Percentiles rank a stretch among this genome's conserved stretches.
These are phyloP conservation scores for Verticillium nubilum DNA, from an alignment of 2,329 filamentous ascomycete species.

Conservation along the genomic window DNA sequence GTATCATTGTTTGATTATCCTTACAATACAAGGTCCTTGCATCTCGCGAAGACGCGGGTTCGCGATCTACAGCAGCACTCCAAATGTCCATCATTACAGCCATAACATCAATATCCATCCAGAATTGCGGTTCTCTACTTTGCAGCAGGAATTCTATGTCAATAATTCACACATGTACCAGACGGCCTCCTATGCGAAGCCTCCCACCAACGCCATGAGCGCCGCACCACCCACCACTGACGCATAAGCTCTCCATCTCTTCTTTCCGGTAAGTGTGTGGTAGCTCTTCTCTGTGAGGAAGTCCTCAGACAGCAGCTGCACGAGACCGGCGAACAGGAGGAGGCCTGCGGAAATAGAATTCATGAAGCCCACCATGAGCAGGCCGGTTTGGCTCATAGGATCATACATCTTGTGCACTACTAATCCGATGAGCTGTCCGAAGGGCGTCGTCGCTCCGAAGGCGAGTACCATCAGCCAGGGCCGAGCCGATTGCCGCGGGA, in stretches of 20 bases:
- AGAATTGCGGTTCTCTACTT: not conserved
- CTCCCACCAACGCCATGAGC: constrained; percentile 67
- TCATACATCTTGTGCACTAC: constrained; percentile 75
- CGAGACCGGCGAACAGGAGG: constrained; percentile 74
- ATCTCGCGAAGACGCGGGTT: not conserved
- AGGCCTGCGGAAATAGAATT: constrained; percentile 80
- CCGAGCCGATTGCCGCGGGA: constrained; percentile 64
- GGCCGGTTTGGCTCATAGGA: constrained; percentile 66
- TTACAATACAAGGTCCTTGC: not conserved
- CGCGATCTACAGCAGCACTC: not conserved
- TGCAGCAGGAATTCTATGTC: not conserved
- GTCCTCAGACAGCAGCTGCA: constrained; percentile 80
- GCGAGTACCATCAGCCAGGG: constrained; percentile 81
- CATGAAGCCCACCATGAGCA: constrained; percentile 81
- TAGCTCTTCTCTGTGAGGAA: constrained; percentile 75
- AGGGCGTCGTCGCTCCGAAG: constrained; percentile 61
- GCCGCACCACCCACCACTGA: constrained; percentile 59
- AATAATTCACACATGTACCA: not conserved
- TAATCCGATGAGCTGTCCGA: constrained; percentile 67
- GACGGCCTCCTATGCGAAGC: constrained; percentile 52
- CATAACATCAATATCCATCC: not conserved
- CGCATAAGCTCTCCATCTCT: constrained; percentile 56
- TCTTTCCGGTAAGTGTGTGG: constrained; percentile 55
- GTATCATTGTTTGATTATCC: too few species aligned
- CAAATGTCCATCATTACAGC: not conserved